These are phyloP conservation scores for Nannizzia gypsea DNA, from an alignment of 2,329 filamentous ascomycete genomes.

Conservation along the genomic window DNA sequence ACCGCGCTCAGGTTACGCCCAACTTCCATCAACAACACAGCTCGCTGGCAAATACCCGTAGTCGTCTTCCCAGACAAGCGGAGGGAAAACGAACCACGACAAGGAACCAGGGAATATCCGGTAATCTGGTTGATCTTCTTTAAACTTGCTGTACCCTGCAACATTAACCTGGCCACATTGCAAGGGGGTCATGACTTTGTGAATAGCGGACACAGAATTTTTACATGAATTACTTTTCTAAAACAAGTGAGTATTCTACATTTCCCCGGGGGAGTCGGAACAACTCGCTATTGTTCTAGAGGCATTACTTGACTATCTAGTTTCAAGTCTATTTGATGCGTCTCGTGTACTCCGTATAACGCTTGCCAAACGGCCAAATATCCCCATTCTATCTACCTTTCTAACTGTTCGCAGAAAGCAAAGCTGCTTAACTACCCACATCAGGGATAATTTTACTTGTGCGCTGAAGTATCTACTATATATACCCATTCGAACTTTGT, in stretches of 20 bases:
- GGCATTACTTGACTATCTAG: not conserved
- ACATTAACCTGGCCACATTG: not conserved
- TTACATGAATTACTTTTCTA: not conserved
- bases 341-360: not conserved
- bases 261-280: not conserved
- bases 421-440: not conserved
- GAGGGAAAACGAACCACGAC: not conserved
- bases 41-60: not conserved
- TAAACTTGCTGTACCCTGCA: not conserved
- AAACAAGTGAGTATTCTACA: not conserved
- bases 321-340: not conserved
- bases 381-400: not conserved
- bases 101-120: not conserved
- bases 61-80: not conserved
- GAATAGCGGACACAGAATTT: not conserved
- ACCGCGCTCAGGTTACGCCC: not conserved
- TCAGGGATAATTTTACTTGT: not conserved
- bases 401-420: not conserved
- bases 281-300: not conserved
- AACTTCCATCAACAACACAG: not conserved
- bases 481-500: not conserved
- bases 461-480: not conserved
- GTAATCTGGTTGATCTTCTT: not conserved
- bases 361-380: not conserved
- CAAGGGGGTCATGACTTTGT: not conserved